Evolutionary conservation across 305 asterid genomes (phyloP), one percentile per base, ranked within the genome.

Genomic region (Fraxinus velutina): DNA sequence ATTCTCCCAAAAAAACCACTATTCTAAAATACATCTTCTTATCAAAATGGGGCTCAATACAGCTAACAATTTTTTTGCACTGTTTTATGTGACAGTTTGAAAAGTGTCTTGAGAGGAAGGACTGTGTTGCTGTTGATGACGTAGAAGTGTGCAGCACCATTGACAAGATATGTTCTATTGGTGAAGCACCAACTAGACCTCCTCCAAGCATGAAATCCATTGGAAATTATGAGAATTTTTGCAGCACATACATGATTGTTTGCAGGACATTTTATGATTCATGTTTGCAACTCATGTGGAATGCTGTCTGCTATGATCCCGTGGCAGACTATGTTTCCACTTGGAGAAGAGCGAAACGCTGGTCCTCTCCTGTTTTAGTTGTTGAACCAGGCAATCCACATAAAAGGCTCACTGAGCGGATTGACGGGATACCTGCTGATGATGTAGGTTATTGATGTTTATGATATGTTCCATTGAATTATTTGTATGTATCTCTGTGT

Each of bases 271-370:
- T 96, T 62, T 85, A 88, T 77, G 87, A 83, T 84, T 89, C 97
- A 81, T 94, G 94, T 91, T 82, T 90, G 91, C 93, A 89, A 82
- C 89, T 84, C 85, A 85, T 92, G 90, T 96, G 99, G 98, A 94
- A 91, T 86, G 92, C 93, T 73, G 83, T 92, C 80, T 88, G 91
- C 78, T 85, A 86, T 88, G 98, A 96, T 84, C 89, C 84, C 22
- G 86, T 94, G 76, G 90, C 91, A 24, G 95, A 93, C 80, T 89
- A 79, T 87, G 83, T 95, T 80, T 93, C 92, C 80, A 83, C 83
- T 19, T 96, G 99, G 99, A 92, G 97, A 90, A 94, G 84, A 87
- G 88, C 84, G 82, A 96, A 88, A 77, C 92, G 79, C 75, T 92
- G 97, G 98, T 86, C 88, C 66, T 68, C 86, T 86, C 88, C 88